Evolutionary conservation across 345 rosid species (phyloP).

Genomic region (Rhodamnia rubescens): DNA sequence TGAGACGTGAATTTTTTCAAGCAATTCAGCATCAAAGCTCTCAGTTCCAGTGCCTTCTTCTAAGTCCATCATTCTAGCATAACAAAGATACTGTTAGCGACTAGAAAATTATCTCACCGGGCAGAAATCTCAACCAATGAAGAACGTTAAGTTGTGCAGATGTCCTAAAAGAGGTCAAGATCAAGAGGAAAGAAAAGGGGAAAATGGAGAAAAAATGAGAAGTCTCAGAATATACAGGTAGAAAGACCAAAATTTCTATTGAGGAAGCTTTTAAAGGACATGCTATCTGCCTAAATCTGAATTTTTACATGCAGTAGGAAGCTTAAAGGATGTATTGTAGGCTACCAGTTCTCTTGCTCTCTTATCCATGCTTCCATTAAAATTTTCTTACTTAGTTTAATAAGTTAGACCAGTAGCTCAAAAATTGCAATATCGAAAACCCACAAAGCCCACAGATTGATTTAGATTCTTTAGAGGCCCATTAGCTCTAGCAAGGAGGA

Average conservation of each 20-base stretch:
- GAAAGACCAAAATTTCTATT: neutral
- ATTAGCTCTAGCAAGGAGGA: neutral
- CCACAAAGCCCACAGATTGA: no score
- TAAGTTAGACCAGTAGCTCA: no score
- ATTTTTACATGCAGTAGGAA: no score
- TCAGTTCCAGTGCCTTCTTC: constrained; percentile 73
- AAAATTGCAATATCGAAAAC: no score
- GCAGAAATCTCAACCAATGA: neutral
- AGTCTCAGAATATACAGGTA: neutral
- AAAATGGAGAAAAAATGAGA: neutral
- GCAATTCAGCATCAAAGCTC: constrained; percentile 39
- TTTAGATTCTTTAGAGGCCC: neutral
- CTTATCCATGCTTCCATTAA: no score
- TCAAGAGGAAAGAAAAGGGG: neutral
- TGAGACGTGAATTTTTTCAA: constrained; percentile 18
- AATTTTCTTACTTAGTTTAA: no score
- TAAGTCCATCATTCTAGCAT: constrained; percentile 63
- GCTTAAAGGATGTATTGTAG: no score
- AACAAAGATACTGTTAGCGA: neutral
- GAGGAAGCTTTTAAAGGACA: neutral
- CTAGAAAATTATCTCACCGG: neutral
- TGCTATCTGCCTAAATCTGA: neutral
- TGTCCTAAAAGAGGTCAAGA: neutral
- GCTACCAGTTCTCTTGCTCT: no score
- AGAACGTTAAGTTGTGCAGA: neutral